A percentile compares a stretch with the other conserved stretches of the same genome.
phyloP scores from a whole-genome alignment of 768 basidiomycete species.

The Termitomyces bulborhizus region DNA sequence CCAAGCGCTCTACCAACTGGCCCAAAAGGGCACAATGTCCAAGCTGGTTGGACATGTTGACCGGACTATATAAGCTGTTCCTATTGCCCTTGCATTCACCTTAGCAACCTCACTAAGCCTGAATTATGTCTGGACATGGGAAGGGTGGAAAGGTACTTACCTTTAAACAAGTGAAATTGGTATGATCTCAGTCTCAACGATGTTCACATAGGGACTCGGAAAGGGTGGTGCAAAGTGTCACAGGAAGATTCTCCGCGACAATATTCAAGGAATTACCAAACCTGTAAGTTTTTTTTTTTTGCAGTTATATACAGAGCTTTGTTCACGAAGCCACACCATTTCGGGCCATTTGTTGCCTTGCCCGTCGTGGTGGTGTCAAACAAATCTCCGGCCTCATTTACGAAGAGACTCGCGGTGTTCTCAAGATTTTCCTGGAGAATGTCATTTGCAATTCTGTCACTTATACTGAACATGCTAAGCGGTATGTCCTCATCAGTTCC shows the following conservation, averaged over 20 bases:
- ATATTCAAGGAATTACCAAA: conserved; percentile 59
- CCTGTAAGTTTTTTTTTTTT: neutral
- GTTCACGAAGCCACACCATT: conserved; percentile 22
- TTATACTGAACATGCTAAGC: conserved; percentile 91
- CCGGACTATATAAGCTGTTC: too few species aligned
- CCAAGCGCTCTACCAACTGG: too few species aligned
- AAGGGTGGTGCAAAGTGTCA: conserved; percentile 71
- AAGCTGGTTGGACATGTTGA: too few species aligned
- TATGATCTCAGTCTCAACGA: neutral
- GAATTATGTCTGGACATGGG: conserved; percentile 67
- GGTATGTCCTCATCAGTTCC: conserved; percentile 27
- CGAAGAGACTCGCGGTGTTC: conserved; percentile 62
- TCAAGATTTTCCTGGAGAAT: conserved; percentile 29
- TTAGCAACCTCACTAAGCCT: neutral
- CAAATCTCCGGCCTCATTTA: conserved; percentile 70
- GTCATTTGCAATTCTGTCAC: conserved; percentile 46
- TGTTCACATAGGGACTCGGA: too few species aligned
- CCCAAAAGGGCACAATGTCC: too few species aligned
- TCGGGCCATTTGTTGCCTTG: conserved; percentile 70
- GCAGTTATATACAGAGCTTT: neutral
- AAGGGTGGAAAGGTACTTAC: conserved; percentile 67
- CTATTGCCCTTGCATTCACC: too few species aligned
- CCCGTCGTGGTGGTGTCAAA: conserved; percentile 82
- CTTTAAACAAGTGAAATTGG: neutral
- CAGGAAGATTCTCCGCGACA: conserved; percentile 77